Evolutionary conservation across 75 land plant genomes (phyloP).

Genomic region (Cupressus sempervirens): DNA sequence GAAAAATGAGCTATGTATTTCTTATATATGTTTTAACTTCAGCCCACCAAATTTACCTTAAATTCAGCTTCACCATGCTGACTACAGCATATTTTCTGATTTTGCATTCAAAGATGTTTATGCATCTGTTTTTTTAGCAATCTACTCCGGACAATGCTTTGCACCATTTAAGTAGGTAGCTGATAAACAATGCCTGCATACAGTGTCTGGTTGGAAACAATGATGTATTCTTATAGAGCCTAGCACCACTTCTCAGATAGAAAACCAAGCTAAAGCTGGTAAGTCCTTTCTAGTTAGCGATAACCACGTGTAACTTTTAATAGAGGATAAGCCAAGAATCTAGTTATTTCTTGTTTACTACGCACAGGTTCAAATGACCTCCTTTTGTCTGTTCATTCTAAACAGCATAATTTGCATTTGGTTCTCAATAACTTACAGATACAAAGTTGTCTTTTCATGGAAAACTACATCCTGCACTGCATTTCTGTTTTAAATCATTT

Average conservation of each 20-base stretch:
- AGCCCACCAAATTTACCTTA: background rate
- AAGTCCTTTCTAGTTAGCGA: background rate
- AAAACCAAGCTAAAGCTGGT: background rate
- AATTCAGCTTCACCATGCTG: background rate
- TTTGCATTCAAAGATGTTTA: background rate
- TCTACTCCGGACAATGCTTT: background rate
- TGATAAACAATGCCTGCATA: background rate
- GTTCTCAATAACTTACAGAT: background rate
- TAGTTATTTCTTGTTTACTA: background rate
- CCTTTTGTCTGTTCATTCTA: background rate
- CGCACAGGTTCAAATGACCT: background rate
- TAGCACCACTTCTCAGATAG: background rate
- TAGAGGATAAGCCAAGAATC: background rate
- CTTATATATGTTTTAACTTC: background rate
- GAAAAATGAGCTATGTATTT: background rate
- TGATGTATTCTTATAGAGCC: background rate
- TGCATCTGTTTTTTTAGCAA: background rate
- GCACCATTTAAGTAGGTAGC: background rate
- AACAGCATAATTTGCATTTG: background rate
- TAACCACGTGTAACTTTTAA: background rate
- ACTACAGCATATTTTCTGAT: background rate
- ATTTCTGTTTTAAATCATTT: background rate
- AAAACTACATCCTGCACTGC: background rate
- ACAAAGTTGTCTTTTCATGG: background rate
- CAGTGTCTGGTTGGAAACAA: background rate